Evolutionary conservation across 148 eudicot genomes (phyloP), one percentile per base, ranked within the genome.

Genomic region (Cornus controversa): DNA sequence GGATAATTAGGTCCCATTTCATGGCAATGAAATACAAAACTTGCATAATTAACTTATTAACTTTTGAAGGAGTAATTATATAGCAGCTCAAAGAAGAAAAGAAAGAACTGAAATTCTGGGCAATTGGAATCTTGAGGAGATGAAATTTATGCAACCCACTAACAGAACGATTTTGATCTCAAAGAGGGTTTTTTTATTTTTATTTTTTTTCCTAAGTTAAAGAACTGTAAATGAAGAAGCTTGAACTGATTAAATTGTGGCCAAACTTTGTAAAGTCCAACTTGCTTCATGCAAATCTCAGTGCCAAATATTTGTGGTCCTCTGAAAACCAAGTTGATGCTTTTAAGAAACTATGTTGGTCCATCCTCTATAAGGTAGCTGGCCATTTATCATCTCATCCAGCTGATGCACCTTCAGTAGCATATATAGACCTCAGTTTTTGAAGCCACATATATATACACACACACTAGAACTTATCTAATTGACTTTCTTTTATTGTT

Each of bases 321-420:
- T 60, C 27, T 73, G 67, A 73, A 58, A 9, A 60, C n/a, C 13
- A 73, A 60, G 50, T 58, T 66, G 29, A 60, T 31, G 76, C 76
- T 60, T 72, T 73, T 73, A 73, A 60, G 60, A 73, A 73, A 66
- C 76, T 27, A 60, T 60, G 7, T 60, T 73, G 76, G 76, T 73
- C 76, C 76, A 67, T 60, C 76, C 67, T 73, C 76, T 73, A 73
- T 73, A 24, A 60, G 31, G 13, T 11, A 58, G 75, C 60, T 54
- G 66, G 63, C 70, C 20, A 28, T 58, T 13, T n/a, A 36, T 58
- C 47, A 77, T 60, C 74, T 27, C 27, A 70, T 40, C 47, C 65
- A 23, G 69, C 68, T 57, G 54, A 37, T 25, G 10, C 57, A 58
- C 28, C 58, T 69, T 64, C 71, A 69, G 20, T 25, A n/a, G 15